Conservation (phyloP, 2,329 filamentous ascomycete species). For the Colletotrichum eremochloae region DNA sequence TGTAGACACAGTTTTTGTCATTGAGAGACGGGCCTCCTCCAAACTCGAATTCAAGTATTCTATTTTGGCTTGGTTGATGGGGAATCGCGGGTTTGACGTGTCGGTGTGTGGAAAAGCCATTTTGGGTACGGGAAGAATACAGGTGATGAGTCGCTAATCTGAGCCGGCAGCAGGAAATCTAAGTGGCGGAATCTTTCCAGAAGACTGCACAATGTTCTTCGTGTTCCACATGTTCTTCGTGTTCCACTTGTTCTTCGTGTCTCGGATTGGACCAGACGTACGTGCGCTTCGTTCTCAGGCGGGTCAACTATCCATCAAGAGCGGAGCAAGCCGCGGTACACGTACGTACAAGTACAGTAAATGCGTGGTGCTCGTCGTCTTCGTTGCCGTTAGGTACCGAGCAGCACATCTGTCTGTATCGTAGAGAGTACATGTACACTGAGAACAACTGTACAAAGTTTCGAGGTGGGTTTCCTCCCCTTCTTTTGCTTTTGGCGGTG, state of each 20-base stretch:
- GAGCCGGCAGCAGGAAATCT: conserved; percentile 33
- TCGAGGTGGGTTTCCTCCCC: not conserved
- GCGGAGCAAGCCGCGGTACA: conserved; percentile 17
- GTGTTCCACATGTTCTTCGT: conserved; percentile 27
- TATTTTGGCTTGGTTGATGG: conserved; percentile 17
- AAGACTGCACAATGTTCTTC: conserved; percentile 26
- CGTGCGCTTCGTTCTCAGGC: conserved; percentile 22
- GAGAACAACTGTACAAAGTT: not conserved
- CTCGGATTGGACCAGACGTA: conserved; percentile 33
- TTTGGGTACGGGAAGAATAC: conserved; percentile 28
- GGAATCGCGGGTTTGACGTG: conserved; percentile 1
- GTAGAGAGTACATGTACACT: not conserved
- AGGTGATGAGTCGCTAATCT: conserved; percentile 36
- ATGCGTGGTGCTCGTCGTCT: not conserved
- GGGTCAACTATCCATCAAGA: conserved; percentile 17
- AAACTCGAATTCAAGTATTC: conserved; percentile 4
- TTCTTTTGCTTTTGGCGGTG: not conserved
- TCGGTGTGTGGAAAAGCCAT: conserved; percentile 21
- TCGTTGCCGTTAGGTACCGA: not conserved
- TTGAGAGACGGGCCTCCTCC: conserved; percentile 15
- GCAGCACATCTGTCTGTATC: not conserved
- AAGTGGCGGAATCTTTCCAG: conserved; percentile 39
- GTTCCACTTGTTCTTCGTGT: conserved; percentile 37
- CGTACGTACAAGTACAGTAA: too few species aligned
- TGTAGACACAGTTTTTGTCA: conserved; percentile 15